These are phyloP conservation scores for Trichoderma cornu-damae DNA, from an alignment of 2,329 filamentous ascomycete species.

Conservation along the genomic window DNA sequence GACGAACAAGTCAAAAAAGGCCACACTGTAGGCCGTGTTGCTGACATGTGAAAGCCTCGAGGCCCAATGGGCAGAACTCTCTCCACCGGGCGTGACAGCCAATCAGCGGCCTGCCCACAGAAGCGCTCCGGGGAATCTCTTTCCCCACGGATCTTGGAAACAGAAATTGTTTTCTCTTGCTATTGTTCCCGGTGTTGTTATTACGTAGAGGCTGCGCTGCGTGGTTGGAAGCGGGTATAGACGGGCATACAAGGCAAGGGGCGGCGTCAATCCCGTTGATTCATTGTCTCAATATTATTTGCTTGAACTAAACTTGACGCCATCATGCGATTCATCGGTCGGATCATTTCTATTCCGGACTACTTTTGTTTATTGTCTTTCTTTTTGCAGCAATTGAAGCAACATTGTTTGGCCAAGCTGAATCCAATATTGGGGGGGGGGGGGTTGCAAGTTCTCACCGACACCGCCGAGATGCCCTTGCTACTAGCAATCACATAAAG, in stretches of 20 bases:
- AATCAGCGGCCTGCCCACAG: conserved; percentile 16
- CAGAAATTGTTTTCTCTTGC: too few relatives aligned
- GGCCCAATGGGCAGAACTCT: not conserved
- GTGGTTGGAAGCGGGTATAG: too few relatives aligned
- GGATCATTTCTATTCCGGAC: not conserved
- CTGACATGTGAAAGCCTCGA: conserved; percentile 16
- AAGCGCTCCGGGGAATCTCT: not conserved
- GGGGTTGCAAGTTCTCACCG: not conserved
- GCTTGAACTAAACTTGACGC: not conserved
- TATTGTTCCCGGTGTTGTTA: not conserved
- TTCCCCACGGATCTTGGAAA: conserved; percentile 11
- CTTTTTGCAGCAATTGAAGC: not conserved
- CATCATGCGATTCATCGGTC: not conserved
- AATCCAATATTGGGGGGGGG: not conserved
- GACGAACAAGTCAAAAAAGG: not conserved
- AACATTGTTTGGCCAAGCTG: too few relatives aligned
- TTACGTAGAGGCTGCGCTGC: too few relatives aligned
- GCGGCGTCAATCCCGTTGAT: not conserved
- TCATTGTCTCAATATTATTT: not conserved
- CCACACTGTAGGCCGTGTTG: not conserved
- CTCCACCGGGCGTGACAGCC: not conserved
- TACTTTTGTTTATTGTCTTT: not conserved
- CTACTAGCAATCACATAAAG: not conserved
- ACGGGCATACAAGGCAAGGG: too few relatives aligned
- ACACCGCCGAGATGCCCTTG: not conserved